A percentile compares a stretch with the other conserved stretches of the same genome.
These are phyloP conservation scores for Cordyceps fumosorosea DNA, from an alignment of 2,329 filamentous ascomycete species.

Conservation along the genomic window DNA sequence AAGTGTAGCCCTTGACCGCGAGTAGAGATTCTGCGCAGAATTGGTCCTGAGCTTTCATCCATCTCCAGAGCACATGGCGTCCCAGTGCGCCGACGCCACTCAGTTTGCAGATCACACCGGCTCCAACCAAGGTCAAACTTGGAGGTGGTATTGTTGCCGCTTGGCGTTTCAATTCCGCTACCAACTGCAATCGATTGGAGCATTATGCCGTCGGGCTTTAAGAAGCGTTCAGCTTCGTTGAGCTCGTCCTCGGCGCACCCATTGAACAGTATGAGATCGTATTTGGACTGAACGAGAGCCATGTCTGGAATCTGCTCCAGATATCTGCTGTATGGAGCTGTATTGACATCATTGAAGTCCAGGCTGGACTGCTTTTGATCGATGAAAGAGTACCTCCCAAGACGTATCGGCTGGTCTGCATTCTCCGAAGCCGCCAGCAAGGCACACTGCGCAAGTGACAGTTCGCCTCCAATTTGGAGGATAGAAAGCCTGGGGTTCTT, in stretches of 20 bases:
- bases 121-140: not conserved
- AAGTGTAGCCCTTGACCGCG: not conserved
- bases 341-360: not conserved
- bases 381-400: conserved; percentile 29
- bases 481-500: conserved; percentile 33
- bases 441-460: conserved; percentile 17
- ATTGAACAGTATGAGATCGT: conserved; percentile 3
- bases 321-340: not conserved
- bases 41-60: not conserved
- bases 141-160: not conserved
- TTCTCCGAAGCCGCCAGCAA: conserved; percentile 22
- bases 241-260: conserved; percentile 8
- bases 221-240: conserved; percentile 11
- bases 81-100: not conserved
- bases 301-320: not conserved
- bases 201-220: conserved; percentile 6
- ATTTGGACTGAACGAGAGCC: not conserved
- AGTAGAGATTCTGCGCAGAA: not conserved
- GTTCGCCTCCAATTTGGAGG: conserved; percentile 31
- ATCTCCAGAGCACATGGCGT: not conserved
- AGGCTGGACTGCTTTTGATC: conserved; percentile 12
- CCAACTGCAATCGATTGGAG: not conserved
- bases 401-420: conserved; percentile 22
- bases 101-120: not conserved
- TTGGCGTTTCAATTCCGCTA: not conserved